Percentiles rank a stretch among this genome's conserved stretches.
Evolutionary conservation across 2,329 filamentous ascomycete species (phyloP).

Genomic region (Colletotrichum viniferum): DNA sequence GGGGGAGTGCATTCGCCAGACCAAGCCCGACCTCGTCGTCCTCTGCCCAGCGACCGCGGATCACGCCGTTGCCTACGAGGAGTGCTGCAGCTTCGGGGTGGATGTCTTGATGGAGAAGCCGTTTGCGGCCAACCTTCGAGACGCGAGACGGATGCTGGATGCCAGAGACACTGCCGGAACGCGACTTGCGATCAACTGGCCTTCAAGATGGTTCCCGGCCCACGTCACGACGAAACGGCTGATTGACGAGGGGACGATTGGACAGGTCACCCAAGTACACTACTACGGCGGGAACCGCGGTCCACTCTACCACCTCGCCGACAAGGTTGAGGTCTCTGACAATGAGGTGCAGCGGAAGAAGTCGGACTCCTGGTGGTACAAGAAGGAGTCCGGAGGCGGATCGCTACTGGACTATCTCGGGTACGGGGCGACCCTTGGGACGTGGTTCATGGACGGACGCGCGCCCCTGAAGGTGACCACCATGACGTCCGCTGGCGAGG

Average conservation of each 20-base stretch:
- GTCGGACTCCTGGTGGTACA: neutral
- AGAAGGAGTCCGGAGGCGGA: neutral
- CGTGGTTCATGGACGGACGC: neutral
- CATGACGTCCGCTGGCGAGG: neutral
- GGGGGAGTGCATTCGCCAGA: neutral
- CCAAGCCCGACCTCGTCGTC: neutral
- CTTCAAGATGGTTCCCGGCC: neutral
- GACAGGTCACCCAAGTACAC: neutral
- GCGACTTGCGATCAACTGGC: neutral
- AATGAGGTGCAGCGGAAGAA: neutral
- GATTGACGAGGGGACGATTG: neutral
- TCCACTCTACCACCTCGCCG: neutral
- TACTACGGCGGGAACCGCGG: neutral
- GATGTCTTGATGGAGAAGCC: neutral
- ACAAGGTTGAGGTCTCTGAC: neutral
- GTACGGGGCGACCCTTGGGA: neutral
- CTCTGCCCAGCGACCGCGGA: neutral
- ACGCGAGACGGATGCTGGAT: neutral
- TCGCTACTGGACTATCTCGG: neutral
- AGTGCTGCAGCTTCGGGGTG: neutral
- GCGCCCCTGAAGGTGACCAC: neutral
- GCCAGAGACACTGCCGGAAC: neutral
- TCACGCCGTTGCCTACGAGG: neutral
- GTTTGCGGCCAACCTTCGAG: neutral
- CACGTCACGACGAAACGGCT: neutral